These are phyloP conservation scores for Colletotrichum sansevieriae DNA, from an alignment of 2,329 filamentous ascomycete genomes.

Conservation along the genomic window DNA sequence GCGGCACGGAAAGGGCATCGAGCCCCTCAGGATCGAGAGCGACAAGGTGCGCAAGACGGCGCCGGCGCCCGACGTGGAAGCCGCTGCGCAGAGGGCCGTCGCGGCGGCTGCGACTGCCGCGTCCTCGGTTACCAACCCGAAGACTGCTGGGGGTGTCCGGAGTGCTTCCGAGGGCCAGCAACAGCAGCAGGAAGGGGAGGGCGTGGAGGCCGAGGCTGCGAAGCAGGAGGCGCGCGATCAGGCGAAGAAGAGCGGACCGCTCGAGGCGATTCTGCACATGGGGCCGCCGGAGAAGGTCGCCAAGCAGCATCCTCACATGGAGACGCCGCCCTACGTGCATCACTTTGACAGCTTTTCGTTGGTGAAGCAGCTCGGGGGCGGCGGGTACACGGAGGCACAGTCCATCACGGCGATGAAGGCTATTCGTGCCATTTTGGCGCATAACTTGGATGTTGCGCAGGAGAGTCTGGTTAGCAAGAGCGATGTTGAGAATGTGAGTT, in stretches of 20 bases:
- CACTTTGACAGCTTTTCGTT: constrained; percentile 96
- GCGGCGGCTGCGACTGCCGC: not conserved
- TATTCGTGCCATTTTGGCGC: constrained; percentile 79
- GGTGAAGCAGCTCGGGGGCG: constrained; percentile 80
- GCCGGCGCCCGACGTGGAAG: constrained; percentile 38
- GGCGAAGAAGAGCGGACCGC: constrained; percentile 60
- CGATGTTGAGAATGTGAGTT: constrained; percentile 82
- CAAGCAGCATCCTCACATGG: constrained; percentile 73
- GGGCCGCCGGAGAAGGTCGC: constrained; percentile 55
- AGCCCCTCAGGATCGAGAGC: constrained; percentile 58
- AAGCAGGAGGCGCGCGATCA: constrained; percentile 50
- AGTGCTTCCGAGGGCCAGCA: not conserved
- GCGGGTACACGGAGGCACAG: constrained; percentile 80
- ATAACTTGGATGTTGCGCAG: constrained; percentile 86
- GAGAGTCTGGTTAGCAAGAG: constrained; percentile 87
- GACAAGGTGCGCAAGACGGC: constrained; percentile 40
- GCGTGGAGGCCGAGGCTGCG: constrained; percentile 44
- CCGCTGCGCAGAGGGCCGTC: not conserved
- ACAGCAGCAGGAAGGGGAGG: constrained; percentile 12
- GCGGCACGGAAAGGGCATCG: constrained; percentile 72
- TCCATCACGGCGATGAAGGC: constrained; percentile 93
- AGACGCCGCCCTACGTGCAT: constrained; percentile 86
- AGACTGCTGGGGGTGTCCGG: not conserved
- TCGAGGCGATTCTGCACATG: constrained; percentile 66
- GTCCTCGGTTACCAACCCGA: constrained; percentile 1